Evolutionary conservation across 2,329 filamentous ascomycete genomes (phyloP), one percentile per base, ranked within the genome.

Genomic region (Fusarium sp.): DNA sequence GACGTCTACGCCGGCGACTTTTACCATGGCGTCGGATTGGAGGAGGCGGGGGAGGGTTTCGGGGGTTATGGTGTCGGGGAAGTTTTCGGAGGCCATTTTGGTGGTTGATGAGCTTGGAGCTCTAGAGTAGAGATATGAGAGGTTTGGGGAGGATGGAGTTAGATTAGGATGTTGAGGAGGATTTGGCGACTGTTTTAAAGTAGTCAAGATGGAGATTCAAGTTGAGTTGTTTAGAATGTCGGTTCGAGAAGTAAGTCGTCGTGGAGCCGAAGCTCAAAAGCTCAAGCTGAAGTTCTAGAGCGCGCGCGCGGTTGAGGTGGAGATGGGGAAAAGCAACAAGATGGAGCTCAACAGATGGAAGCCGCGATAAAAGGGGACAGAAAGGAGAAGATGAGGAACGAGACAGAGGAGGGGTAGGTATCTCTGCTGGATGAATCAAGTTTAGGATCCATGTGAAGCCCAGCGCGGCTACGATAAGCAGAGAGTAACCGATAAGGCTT

Each of bases 1-100:
- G 67, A 95, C 93, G 81, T 98, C 95, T 71, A 97, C 85, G 45
- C 95, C 95, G 11, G 94, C 95, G 45, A 98, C 89, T 83, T 98
- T 98, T 84, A 98, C 93, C 79, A 93, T 92, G 60, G 85, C 88
- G 83, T 98, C 95, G 80, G 92, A 78, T 74, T 89, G 85, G 71
- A 97, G 91, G 61, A 96, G 84, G 65, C 88, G 82, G 24, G 92
- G 88, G 67, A 97, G 88, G 72, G 90, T 87, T 60, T 92, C 89
- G 74, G 88, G 82, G 27, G 92, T 95, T 76, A 94, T 64, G 29
- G 70, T 43, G 60, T 79, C 62, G 41, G 76, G 57, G 58, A 68
- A 43, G 58, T 52, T n/a, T 66, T 65, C 54, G 59, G 76, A 71
- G 50, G 79, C 60, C 81, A 83, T 71, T 61, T 74, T 64, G 33